A percentile compares a stretch with the other conserved stretches of the same genome.
phyloP scores from a whole-genome alignment of 495 filamentous ascomycete genomes.

The Aeminium ludgeri region DNA sequence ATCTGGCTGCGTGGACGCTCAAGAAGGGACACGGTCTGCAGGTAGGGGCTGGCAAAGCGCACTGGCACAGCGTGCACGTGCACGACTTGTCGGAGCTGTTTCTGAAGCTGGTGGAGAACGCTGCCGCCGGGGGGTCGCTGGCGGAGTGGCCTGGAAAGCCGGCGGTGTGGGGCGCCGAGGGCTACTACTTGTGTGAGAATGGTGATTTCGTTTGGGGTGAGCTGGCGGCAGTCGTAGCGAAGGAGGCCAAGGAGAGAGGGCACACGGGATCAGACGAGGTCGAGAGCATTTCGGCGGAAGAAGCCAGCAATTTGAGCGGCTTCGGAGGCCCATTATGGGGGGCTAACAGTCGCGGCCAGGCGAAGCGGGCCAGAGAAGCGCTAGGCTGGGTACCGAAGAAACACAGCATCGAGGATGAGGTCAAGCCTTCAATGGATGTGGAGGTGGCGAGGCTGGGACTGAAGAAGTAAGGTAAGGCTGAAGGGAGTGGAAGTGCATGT shows the following conservation, averaged over 20 bases:
- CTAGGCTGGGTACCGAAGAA: conserved; percentile 43
- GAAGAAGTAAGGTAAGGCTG: conserved; percentile 1
- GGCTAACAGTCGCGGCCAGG: conserved; percentile 40
- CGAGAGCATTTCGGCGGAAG: conserved; percentile 16
- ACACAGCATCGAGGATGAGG: conserved; percentile 32
- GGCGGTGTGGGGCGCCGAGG: conserved; percentile 53
- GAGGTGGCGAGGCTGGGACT: conserved; percentile 28
- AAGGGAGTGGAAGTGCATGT: too few species aligned
- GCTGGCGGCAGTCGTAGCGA: conserved; percentile 41
- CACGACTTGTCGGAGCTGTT: conserved; percentile 53
- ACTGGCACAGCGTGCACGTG: conserved; percentile 63
- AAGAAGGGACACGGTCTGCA: conserved; percentile 45
- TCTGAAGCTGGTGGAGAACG: conserved; percentile 48
- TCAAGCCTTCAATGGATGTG: conserved; percentile 31
- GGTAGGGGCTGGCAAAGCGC: conserved; percentile 44
- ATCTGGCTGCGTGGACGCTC: conserved; percentile 38
- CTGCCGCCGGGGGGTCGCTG: conserved; percentile 36
- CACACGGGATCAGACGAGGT: conserved; percentile 43
- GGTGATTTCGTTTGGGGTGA: conserved; percentile 57
- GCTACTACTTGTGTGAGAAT: conserved; percentile 61
- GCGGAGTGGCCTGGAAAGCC: conserved; percentile 50
- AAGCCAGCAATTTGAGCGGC: conserved; percentile 18
- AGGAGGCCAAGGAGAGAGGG: conserved; percentile 44
- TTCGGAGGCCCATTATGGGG: conserved; percentile 28
- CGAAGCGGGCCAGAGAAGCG: conserved; percentile 39